These are phyloP conservation scores for Juncus effusus DNA, from an alignment of 176 grass and related monocot genomes.

Conservation along the genomic window DNA sequence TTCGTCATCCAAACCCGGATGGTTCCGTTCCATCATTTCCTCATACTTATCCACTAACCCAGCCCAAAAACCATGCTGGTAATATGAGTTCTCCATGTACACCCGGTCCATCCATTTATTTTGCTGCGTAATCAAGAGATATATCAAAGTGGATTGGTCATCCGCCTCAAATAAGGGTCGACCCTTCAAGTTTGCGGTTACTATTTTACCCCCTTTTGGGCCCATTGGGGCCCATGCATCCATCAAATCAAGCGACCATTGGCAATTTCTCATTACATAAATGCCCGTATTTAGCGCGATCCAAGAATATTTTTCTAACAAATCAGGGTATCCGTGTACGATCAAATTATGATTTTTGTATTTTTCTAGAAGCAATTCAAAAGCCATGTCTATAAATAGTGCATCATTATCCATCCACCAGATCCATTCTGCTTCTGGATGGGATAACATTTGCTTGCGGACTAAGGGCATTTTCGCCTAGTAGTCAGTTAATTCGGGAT, in stretches of 20 bases:
- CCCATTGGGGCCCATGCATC: constrained; percentile 37
- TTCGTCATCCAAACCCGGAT: constrained; percentile 34
- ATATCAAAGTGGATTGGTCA: constrained; percentile 36
- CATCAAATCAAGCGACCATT: constrained; percentile 34
- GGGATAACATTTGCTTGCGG: constrained; percentile 37
- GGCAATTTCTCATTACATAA: constrained; percentile 37
- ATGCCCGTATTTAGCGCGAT: constrained; percentile 33
- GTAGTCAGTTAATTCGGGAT: constrained; percentile 31
- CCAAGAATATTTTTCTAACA: constrained; percentile 37
- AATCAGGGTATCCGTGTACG: constrained; percentile 35
- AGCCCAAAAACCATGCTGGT: constrained; percentile 31
- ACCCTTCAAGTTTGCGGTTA: constrained; percentile 33
- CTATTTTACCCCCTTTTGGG: constrained; percentile 27
- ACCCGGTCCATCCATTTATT: constrained; percentile 30
- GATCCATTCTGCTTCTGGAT: too few species aligned
- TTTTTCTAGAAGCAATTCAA: constrained; percentile 23
- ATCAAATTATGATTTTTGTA: constrained; percentile 35
- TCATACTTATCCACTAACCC: constrained; percentile 40
- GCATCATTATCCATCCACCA: too few species aligned
- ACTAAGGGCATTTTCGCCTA: constrained; percentile 41
- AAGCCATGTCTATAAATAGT: constrained; percentile 41
- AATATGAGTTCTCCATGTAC: constrained; percentile 37
- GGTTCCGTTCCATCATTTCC: constrained; percentile 39
- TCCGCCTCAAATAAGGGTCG: constrained; percentile 33
- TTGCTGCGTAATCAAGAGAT: constrained; percentile 30